These are phyloP conservation scores for Magnaporthiopsis incrustans DNA, from an alignment of 2,329 filamentous ascomycete species.

Conservation along the genomic window DNA sequence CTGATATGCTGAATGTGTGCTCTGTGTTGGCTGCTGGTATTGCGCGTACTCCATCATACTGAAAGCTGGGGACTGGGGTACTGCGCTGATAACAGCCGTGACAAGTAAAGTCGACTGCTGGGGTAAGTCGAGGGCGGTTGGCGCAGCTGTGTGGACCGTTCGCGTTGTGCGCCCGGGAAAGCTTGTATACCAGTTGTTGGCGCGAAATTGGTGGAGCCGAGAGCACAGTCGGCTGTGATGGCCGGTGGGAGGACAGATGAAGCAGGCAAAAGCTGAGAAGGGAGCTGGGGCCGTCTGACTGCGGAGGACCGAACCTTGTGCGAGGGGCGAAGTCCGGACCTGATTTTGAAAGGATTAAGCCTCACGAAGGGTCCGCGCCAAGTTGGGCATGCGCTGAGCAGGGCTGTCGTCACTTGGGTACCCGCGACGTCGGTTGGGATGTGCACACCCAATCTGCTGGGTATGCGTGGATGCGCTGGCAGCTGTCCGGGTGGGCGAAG, in stretches of 20 bases:
- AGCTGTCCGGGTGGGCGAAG: slow-evolving; percentile 42
- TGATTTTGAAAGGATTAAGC: slow-evolving; percentile 1
- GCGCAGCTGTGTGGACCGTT: not conserved
- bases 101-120: not conserved
- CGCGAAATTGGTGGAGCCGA: slow-evolving; percentile 1
- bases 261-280: slow-evolving; percentile 1
- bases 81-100: not conserved
- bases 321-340: slow-evolving; percentile 19
- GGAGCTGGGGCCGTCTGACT: not conserved
- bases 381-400: slow-evolving; percentile 34
- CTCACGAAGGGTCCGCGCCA: slow-evolving; percentile 9
- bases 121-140: not conserved
- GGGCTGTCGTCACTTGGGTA: slow-evolving; percentile 34
- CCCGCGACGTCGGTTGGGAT: slow-evolving; percentile 35
- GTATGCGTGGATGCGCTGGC: slow-evolving; percentile 56
- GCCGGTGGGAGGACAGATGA: not conserved
- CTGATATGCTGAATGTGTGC: slow-evolving; percentile 57
- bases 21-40: slow-evolving; percentile 62
- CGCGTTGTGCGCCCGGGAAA: not conserved
- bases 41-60: slow-evolving; percentile 67
- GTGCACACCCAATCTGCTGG: slow-evolving; percentile 46
- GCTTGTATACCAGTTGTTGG: slow-evolving; percentile 1
- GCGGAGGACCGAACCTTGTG: not conserved
- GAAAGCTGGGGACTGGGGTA: not conserved
- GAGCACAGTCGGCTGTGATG: not conserved